These are phyloP conservation scores for Eucalyptus tenuipes DNA, from an alignment of 345 rosid species.

Conservation along the genomic window DNA sequence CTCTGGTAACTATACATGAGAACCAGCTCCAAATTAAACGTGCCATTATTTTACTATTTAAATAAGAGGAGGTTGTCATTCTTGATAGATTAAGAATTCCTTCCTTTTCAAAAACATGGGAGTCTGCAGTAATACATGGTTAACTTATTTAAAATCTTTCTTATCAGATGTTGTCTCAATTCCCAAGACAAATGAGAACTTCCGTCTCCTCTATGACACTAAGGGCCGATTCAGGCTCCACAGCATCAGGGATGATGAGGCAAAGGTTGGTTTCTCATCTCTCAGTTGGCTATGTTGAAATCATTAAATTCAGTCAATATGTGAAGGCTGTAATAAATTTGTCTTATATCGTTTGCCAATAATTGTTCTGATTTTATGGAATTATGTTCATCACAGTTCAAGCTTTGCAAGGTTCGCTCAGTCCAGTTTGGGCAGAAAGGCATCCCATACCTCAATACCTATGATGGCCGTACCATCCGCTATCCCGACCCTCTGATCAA, in stretches of 20 bases:
- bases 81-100: neutral
- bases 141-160: neutral
- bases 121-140: neutral
- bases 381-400: slow-evolving; percentile 29
- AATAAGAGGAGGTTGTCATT: neutral
- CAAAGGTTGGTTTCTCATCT: slow-evolving; percentile 36
- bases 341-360: neutral
- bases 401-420: slow-evolving; percentile 76
- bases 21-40: neutral
- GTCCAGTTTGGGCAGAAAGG: slow-evolving; percentile 73
- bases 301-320: neutral
- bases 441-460: slow-evolving; percentile 70
- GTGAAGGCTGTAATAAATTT: neutral
- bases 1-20: neutral
- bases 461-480: slow-evolving; percentile 84
- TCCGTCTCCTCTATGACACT: slow-evolving; percentile 77
- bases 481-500: slow-evolving; percentile 87
- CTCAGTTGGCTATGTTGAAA: neutral
- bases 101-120: neutral
- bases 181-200: slow-evolving; percentile 82
- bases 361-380: neutral
- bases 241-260: slow-evolving; percentile 66
- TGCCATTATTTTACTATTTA: neutral
- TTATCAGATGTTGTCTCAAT: slow-evolving; percentile 68
- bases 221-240: slow-evolving; percentile 85